phyloP scores from a whole-genome alignment of 495 filamentous ascomycete genomes.

The Durotheca rogersii region DNA sequence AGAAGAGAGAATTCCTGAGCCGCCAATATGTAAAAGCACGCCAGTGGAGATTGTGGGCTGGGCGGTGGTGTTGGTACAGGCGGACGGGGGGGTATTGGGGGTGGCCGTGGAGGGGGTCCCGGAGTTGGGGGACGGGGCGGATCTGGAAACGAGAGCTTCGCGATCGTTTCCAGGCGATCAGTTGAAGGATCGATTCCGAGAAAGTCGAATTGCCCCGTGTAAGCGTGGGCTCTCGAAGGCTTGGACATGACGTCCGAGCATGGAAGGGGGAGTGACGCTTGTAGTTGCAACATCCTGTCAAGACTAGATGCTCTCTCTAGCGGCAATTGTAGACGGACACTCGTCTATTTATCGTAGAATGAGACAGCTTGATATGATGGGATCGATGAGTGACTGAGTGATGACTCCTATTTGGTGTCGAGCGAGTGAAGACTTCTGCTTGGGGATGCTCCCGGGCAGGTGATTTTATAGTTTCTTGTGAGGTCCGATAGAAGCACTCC shows the following conservation, averaged over 20 bases:
- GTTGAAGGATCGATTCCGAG: background rate
- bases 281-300: conserved; percentile 3
- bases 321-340: no score
- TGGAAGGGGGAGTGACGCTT: background rate
- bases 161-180: conserved; percentile 1
- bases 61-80: conserved; percentile 36
- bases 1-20: conserved; percentile 19
- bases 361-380: no score
- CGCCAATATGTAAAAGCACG: background rate
- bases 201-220: background rate
- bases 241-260: background rate
- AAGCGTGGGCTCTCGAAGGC: background rate
- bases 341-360: no score
- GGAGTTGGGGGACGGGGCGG: conserved; percentile 37
- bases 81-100: conserved; percentile 34
- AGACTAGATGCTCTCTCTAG: background rate
- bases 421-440: background rate
- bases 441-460: conserved; percentile 5
- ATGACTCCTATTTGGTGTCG: no score
- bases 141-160: conserved; percentile 23
- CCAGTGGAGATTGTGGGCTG: conserved; percentile 20
- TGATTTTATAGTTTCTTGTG: conserved; percentile 19
- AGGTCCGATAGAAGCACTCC: background rate
- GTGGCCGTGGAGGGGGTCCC: conserved; percentile 31
- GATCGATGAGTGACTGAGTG: no score